Base-by-base conservation (phyloP, 2,329 filamentous ascomycete species). In the Apiospora hydei region DNA sequence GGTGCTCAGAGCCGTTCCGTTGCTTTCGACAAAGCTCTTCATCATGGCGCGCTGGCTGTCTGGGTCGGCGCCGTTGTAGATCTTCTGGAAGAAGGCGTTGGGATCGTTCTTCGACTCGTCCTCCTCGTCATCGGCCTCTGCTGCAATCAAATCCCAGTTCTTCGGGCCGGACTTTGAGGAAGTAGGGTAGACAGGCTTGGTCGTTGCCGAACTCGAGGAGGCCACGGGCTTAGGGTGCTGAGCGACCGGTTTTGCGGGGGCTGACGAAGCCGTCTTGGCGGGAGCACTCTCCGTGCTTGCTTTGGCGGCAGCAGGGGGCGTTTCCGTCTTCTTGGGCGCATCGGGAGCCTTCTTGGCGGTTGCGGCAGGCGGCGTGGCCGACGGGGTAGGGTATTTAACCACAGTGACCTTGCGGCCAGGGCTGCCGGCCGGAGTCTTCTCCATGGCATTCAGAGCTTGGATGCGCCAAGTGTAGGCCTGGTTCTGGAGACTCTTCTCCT, bases 21-120 rank as follows among this genome's bases (percentile, higher is more conserved):
- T 96, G 82, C 95, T 98, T 86, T 99, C 96, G 18, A 91, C 88
- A 79, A 94, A 98, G 80, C 94, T 97, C 89, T 99, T 99, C 90
- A 97, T 94, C 96, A 99, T 99, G 11, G 96, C 96, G 1, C 95
- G 90, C 79, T 91, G 91, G 72, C 94, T 94, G 77, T 99, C 96
- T 0, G 92, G 90, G 68, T 92, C 91, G 0, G 94, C 91, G 47
- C 85, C 87, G 74, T 92, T 90, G 84, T 96, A 98, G 1, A 99
- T 86, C 78, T 93, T 91, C 86, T 97, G 96, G 87, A 99, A 99
- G 84, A 98, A 98, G 14, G 82, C 80, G 77, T 97, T 93, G 11
- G 95, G 90, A 41, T 92, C 89, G 1, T 87, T 88, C 73, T 88
- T 87, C 16, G 88, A 84, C 0, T 90, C 86, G 1, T 88, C 87